Evolutionary conservation across 202 grass and related monocot genomes (phyloP), one percentile per base, ranked within the genome.

Genomic region (Setaria italica): DNA sequence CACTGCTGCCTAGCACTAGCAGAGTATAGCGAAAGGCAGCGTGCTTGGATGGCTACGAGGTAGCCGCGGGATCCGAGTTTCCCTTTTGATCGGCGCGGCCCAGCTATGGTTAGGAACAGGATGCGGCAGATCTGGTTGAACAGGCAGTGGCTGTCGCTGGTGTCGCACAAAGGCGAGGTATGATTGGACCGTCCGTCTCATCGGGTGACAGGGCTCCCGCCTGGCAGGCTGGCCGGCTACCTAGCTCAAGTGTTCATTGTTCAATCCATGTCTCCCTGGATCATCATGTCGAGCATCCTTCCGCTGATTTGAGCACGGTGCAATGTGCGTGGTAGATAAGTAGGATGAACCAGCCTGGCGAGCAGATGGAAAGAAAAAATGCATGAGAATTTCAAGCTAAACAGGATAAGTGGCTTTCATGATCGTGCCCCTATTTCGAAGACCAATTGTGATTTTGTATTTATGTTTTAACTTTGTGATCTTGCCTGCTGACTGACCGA

Each of bases 141-240:
- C 7, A 5, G 17, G 7, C 35, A 5, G 37, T 66, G 63, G 37
- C 39, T 37, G 63, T 17, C 12, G 30, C 56, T 6, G 16, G 4
- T 55, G 53, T 55, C 19, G 7, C 60, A 11, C 59, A 30, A 62
- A 62, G 60, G 29, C 29, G 11, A 13, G 2, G 13, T 16, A 11
- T 70, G 67, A 70, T 46, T 43, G 67, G 6, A 70, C 67, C 67
- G 41, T 70, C 67, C 20, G 67, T 70, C 67, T 45, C 67, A 2
- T 70, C 67, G 11, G 19, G 41, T 70, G 67, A 70, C 67, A 21
- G 3, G n/a, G 19, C 37, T 21, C 4, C 4, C 11, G 25, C 62
- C 37, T 41, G 17, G 9, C 4, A 14, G 9, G 2, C 32, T 65
- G 7, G 64, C 64, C 0, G 2, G 2, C 3, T 14, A 30, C 0